Conservation (phyloP, 169 alveolate species). For the Eimeria brunetti region DNA sequence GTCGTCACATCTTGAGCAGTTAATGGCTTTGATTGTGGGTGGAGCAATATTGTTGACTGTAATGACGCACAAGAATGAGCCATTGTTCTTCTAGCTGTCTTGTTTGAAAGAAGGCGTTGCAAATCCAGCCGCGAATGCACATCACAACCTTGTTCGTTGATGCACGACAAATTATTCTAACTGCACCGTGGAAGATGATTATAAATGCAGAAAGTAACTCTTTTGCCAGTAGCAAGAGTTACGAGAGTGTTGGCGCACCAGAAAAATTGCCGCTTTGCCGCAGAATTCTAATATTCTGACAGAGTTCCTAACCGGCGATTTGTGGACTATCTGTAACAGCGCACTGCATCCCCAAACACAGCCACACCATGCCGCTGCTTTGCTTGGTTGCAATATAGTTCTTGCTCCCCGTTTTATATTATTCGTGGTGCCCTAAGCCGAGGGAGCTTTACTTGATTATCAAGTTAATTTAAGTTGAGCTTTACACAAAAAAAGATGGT, state of each 20-base stretch:
- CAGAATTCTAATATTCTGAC: too few species aligned
- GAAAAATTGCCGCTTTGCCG: not conserved
- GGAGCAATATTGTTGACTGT: not conserved
- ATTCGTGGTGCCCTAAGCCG: not conserved
- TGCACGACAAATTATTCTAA: not conserved
- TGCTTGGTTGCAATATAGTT: not conserved
- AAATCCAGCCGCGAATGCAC: not conserved
- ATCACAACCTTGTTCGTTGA: not conserved
- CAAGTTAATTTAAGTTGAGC: not conserved
- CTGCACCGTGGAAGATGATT: not conserved
- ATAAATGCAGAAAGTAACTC: constrained; percentile 7
- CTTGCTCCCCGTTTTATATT: not conserved
- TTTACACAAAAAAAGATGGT: not conserved
- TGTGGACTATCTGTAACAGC: not conserved
- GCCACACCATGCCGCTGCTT: not conserved
- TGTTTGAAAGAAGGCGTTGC: not conserved
- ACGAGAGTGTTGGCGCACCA: not conserved
- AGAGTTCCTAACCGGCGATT: not conserved
- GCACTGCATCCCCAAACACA: not conserved
- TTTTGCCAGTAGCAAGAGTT: not conserved
- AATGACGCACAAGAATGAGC: not conserved
- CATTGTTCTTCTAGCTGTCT: not conserved
- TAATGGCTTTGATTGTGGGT: not conserved
- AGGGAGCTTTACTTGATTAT: not conserved
- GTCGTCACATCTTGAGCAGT: not conserved